Conservation (phyloP, 2,329 filamentous ascomycete species). For the Setomelanomma holmii region DNA sequence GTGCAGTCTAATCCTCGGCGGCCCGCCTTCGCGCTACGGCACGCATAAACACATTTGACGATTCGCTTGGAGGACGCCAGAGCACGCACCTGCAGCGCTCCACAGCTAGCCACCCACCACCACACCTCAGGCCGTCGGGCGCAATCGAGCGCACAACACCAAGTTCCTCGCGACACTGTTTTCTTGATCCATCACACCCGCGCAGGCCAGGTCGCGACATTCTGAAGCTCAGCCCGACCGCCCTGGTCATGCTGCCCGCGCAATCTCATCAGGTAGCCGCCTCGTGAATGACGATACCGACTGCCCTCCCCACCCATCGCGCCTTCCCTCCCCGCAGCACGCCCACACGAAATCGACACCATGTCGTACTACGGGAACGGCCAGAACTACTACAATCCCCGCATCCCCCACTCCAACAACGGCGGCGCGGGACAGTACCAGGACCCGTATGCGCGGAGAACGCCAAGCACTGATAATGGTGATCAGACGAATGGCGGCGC, state of each 20-base stretch:
- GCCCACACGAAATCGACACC: conserved; percentile 29
- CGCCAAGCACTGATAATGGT: conserved; percentile 77
- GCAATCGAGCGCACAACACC: conserved; percentile 17
- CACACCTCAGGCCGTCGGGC: conserved; percentile 10
- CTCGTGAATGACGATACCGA: conserved; percentile 45
- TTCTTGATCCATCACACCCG: not conserved
- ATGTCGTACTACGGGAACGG: conserved; percentile 67
- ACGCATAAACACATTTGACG: conserved; percentile 18
- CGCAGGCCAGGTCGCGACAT: conserved; percentile 14
- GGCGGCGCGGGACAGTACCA: conserved; percentile 47
- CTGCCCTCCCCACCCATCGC: conserved; percentile 20
- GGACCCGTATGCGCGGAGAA: conserved; percentile 57
- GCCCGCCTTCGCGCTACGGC: conserved; percentile 22
- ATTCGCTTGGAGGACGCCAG: conserved; percentile 22
- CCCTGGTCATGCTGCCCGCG: conserved; percentile 43
- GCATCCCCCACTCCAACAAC: conserved; percentile 50
- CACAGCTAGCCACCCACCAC: conserved; percentile 4
- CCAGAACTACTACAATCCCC: conserved; percentile 58
- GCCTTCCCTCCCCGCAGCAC: conserved; percentile 17
- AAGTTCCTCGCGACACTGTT: not conserved
- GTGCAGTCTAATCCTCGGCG: conserved; percentile 1
- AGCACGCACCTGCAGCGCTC: conserved; percentile 11
- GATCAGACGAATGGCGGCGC: conserved; percentile 68
- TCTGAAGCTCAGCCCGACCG: conserved; percentile 20
- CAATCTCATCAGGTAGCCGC: conserved; percentile 34